phyloP scores from a whole-genome alignment of 352 stramenopile species.

The Globisporangium iwayamae region DNA sequence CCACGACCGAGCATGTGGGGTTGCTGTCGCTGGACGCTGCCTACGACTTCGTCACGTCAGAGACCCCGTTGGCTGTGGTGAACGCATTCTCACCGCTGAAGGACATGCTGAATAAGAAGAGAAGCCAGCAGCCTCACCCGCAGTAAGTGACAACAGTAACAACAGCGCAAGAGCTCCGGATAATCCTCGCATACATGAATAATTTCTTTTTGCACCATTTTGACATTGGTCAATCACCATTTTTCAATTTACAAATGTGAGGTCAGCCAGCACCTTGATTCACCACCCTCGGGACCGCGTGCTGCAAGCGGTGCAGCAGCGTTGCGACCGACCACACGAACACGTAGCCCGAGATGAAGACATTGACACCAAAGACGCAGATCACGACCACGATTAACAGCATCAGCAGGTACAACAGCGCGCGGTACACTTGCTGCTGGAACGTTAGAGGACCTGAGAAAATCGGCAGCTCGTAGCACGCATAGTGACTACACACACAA shows the following conservation, averaged over 20 bases:
- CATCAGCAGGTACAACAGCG: conserved; percentile 23
- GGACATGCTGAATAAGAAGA: conserved; percentile 27
- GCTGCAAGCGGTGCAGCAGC: conserved; percentile 9
- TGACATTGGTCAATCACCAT: too few relatives aligned
- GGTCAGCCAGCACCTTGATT: background rate
- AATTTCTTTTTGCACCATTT: too few relatives aligned
- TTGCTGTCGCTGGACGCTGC: conserved; percentile 38
- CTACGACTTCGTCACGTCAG: conserved; percentile 38
- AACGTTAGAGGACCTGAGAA: conserved; percentile 27
- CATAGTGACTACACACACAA: conserved; percentile 41
- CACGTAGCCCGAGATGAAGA: conserved; percentile 50
- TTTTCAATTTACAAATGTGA: too few relatives aligned
- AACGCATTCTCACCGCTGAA: conserved; percentile 25
- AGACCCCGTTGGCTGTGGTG: conserved; percentile 28
- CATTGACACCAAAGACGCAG: conserved; percentile 48
- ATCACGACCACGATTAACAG: conserved; percentile 50
- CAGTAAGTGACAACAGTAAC: background rate
- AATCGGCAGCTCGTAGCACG: conserved; percentile 65
- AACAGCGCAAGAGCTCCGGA: background rate
- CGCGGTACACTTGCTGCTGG: conserved; percentile 30
- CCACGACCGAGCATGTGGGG: conserved; percentile 31
- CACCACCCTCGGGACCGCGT: background rate
- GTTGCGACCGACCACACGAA: conserved; percentile 6
- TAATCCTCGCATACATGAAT: too few relatives aligned
- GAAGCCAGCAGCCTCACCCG: conserved; percentile 7